Percentiles rank a stretch among this genome's conserved stretches.
Conservation (phyloP, 2,329 filamentous ascomycete genomes). For the Fusarium abutilonis region DNA sequence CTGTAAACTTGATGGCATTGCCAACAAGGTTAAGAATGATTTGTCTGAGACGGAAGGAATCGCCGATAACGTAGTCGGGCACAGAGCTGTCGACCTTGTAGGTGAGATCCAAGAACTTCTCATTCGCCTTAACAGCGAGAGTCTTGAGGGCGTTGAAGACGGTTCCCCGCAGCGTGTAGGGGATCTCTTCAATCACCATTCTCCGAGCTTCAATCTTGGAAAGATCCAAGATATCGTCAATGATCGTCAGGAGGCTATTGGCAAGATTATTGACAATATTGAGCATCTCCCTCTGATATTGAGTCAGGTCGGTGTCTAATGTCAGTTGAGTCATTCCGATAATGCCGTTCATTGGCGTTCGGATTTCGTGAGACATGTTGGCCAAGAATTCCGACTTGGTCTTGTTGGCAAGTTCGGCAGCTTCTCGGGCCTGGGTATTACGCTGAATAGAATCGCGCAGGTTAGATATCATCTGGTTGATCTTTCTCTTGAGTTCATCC, state of each 20-base stretch:
- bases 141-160: conserved; percentile 98
- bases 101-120: conserved; percentile 90
- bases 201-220: conserved; percentile 92
- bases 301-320: conserved; percentile 91
- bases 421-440: conserved; percentile 94
- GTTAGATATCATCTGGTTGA: conserved; percentile 99
- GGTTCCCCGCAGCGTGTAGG: conserved; percentile 91
- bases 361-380: conserved; percentile 99
- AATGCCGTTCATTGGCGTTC: conserved; percentile 97
- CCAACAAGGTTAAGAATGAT: conserved; percentile 97
- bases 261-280: conserved; percentile 98
- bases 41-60: conserved; percentile 94
- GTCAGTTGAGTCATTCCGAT: conserved; percentile 98
- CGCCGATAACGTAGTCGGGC: conserved; percentile 93
- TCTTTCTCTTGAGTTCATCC: conserved; percentile 98
- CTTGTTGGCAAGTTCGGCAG: conserved; percentile 95
- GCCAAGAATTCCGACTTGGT: conserved; percentile 98
- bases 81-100: conserved; percentile 94
- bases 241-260: conserved; percentile 95
- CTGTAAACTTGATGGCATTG: conserved; percentile 99
- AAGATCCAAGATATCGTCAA: conserved; percentile 82
- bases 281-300: conserved; percentile 97
- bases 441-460: conserved; percentile 94
- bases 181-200: conserved; percentile 98
- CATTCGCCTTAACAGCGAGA: conserved; percentile 95